Evolutionary conservation across 1,284 basidiomycete genomes (phyloP).

Genomic region (Irpex rosettiformis): DNA sequence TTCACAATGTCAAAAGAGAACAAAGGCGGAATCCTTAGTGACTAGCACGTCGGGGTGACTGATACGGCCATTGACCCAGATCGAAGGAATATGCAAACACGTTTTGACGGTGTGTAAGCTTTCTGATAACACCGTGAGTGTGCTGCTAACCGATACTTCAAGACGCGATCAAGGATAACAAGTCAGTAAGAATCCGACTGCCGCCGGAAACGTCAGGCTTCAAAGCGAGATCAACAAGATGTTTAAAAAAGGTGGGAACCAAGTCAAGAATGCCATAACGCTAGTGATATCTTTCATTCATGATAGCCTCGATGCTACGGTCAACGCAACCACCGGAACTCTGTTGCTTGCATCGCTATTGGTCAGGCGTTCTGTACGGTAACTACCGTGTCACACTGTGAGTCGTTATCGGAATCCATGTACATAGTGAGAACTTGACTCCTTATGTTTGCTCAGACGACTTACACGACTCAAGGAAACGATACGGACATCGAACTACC

Average conservation of each 20-base stretch:
- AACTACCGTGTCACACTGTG: no score
- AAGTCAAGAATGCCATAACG: no score
- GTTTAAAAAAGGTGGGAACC: conserved; percentile 4
- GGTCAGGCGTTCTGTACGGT: no score
- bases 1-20: conserved; percentile 2
- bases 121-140: conserved; percentile 1
- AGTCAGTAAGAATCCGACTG: not conserved
- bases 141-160: not conserved
- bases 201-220: conserved; percentile 1
- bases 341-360: no score
- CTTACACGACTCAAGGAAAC: no score
- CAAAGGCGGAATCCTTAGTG: not conserved
- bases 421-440: no score
- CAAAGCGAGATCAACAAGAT: conserved; percentile 1
- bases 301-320: no score
- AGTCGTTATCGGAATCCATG: no score
- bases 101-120: conserved; percentile 50
- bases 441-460: no score
- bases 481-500: no score
- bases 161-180: not conserved
- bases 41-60: conserved; percentile 5
- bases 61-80: conserved; percentile 65
- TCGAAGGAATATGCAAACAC: conserved; percentile 62
- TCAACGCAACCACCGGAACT: no score
- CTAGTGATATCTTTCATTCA: no score